Evolutionary conservation across 176 grass and related monocot species (phyloP), one percentile per base, ranked within the genome.

Genomic region (Typha latifolia): DNA sequence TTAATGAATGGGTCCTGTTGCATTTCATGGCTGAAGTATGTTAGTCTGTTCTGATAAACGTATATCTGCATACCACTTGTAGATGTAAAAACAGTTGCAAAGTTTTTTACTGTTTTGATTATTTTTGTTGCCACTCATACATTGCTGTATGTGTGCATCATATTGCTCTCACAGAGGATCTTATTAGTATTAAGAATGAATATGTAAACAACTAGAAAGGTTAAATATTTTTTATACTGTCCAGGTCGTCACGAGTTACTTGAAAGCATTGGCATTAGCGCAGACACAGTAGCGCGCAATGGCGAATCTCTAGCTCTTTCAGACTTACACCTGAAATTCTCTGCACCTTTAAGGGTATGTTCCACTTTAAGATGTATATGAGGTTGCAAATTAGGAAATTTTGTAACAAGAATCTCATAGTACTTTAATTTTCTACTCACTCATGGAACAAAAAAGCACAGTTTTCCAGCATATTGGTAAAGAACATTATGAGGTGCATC

Each of bases 301-400:
- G 93, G 93, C 13, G 83, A 92, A 18, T 86, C 93, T 1, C 59
- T 86, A 55, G 85, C 88, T 47, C 93, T 97, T 49, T 89, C 93
- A 23, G 88, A 97, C 27, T 49, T 97, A 65, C 69, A 89, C 49
- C 80, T 97, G 26, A 97, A 92, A 74, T 97, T 69, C 70, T 86
- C 80, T 15, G 78, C 83, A 5, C 93, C 93, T 80, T 78, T 97
- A 78, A 86, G 79, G 76, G 93, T 97, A 91, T 55, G 53, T 34
- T 2, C 19, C 37, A 43, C 37, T 43, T 9, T 10, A 43, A 9
- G 37, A 43, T 43, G 37, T 10, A 43, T 43, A 1, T 43, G 27
- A 65, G 5, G 64, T 55, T 72, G 21, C 62, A 48, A 56, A 59
- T 27, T 67, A 31, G 48, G 12, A 64, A 43, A 53, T 37, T 12